These are phyloP conservation scores for Puccinia hordei DNA, from an alignment of 1,284 basidiomycete genomes.

Conservation along the genomic window DNA sequence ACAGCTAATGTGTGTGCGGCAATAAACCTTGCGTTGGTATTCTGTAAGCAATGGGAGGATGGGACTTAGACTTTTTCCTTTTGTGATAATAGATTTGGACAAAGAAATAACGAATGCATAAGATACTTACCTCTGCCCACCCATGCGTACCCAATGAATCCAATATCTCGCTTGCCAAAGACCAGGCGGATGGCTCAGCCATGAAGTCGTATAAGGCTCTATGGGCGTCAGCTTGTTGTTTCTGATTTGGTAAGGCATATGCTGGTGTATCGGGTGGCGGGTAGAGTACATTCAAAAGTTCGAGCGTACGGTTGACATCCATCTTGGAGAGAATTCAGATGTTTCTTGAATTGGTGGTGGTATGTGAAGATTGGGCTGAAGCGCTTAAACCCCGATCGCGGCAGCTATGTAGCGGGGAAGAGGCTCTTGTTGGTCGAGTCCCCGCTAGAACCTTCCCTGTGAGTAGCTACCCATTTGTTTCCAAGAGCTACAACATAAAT, in stretches of 20 bases:
- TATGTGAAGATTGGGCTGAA: background rate
- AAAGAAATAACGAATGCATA: background rate
- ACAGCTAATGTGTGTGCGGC: constrained; percentile 55
- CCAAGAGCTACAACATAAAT: too few species aligned
- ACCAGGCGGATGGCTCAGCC: constrained; percentile 37
- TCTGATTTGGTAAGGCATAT: constrained; percentile 23
- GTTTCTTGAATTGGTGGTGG: background rate
- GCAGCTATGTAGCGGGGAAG: too few species aligned
- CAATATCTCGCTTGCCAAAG: constrained; percentile 38
- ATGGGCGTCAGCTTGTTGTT: constrained; percentile 32
- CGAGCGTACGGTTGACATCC: constrained; percentile 14
- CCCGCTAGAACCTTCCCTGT: too few species aligned
- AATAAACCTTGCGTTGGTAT: constrained; percentile 55
- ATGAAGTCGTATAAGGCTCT: constrained; percentile 43
- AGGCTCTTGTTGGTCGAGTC: too few species aligned
- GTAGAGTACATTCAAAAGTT: constrained; percentile 25
- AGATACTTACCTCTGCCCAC: constrained; percentile 21
- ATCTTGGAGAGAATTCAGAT: constrained; percentile 11
- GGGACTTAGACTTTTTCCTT: background rate
- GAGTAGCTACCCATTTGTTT: too few species aligned
- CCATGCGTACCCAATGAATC: constrained; percentile 21
- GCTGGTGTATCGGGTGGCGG: constrained; percentile 18
- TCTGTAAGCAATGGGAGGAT: background rate
- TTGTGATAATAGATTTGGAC: background rate
- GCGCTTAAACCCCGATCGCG: too few species aligned